Evolutionary conservation across 2,329 filamentous ascomycete genomes (phyloP).

Genomic region (Microcyclosporella mali): DNA sequence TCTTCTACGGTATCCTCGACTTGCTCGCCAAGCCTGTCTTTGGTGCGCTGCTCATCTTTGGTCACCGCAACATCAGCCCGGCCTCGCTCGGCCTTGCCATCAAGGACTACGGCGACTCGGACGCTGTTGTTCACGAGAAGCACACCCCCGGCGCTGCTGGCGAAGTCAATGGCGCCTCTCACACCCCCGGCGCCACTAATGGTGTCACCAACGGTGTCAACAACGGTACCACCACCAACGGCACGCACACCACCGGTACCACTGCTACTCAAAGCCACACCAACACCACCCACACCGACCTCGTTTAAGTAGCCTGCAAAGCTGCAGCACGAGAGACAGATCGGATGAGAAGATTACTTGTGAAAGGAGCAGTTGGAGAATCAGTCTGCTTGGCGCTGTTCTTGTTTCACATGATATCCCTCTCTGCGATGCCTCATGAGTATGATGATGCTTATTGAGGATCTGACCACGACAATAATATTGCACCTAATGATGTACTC

Average conservation of each 20-base stretch:
- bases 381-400: too few species aligned
- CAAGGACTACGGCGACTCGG: slow-evolving; percentile 42
- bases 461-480: too few species aligned
- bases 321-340: too few species aligned
- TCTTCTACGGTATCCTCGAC: slow-evolving; percentile 65
- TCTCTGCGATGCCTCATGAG: too few species aligned
- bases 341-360: too few species aligned
- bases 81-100: slow-evolving; percentile 50
- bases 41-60: slow-evolving; percentile 54
- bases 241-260: background rate
- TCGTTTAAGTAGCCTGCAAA: too few species aligned
- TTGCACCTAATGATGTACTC: too few species aligned
- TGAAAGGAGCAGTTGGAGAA: too few species aligned
- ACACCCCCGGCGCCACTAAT: slow-evolving; percentile 20
- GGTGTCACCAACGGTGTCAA: slow-evolving; percentile 19
- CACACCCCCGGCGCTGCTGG: slow-evolving; percentile 8
- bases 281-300: background rate
- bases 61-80: slow-evolving; percentile 58
- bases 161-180: slow-evolving; percentile 13
- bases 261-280: background rate
- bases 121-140: slow-evolving; percentile 24
- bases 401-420: too few species aligned
- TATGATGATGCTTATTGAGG: too few species aligned
- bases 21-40: slow-evolving; percentile 60
- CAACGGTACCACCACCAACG: background rate